These are phyloP conservation scores for Dendryphion nanum DNA, from an alignment of 2,329 filamentous ascomycete genomes.

Conservation along the genomic window DNA sequence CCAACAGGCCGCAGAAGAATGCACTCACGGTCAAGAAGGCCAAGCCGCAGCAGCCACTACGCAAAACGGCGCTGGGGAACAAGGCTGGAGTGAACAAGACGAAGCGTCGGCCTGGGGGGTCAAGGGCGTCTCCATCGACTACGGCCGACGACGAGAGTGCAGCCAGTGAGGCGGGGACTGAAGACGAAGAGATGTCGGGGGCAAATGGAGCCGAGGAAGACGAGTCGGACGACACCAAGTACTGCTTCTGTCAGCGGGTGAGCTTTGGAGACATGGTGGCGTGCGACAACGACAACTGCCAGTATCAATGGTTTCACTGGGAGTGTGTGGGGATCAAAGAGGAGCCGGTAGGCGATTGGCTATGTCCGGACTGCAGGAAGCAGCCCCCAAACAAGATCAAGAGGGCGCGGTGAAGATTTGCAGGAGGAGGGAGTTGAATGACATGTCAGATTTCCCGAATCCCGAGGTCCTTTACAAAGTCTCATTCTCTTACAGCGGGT, in stretches of 20 bases:
- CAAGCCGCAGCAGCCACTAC: slow-evolving; percentile 51
- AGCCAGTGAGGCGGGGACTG: slow-evolving; percentile 44
- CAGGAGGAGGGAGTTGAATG: too few relatives aligned
- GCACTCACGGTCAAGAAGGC: slow-evolving; percentile 53
- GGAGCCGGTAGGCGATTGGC: slow-evolving; percentile 52
- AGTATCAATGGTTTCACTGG: slow-evolving; percentile 88
- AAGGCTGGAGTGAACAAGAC: slow-evolving; percentile 36
- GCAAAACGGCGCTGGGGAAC: slow-evolving; percentile 34
- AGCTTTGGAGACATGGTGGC: slow-evolving; percentile 88
- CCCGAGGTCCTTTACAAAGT: too few relatives aligned
- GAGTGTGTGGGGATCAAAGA: slow-evolving; percentile 53
- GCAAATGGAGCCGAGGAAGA: slow-evolving; percentile 48
- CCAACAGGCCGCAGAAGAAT: slow-evolving; percentile 46
- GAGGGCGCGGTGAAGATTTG: slow-evolving; percentile 36
- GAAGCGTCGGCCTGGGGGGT: slow-evolving; percentile 35
- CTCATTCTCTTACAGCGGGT: too few relatives aligned
- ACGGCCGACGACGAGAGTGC: slow-evolving; percentile 54
- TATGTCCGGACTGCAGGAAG: slow-evolving; percentile 45
- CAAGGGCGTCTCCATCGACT: slow-evolving; percentile 41
- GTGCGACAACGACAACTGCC: slow-evolving; percentile 79
- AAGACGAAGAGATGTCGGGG: slow-evolving; percentile 53
- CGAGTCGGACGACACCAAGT: slow-evolving; percentile 72
- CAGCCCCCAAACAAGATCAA: slow-evolving; percentile 43
- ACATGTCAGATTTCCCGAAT: too few relatives aligned
- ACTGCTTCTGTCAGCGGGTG: slow-evolving; percentile 79